Conservation (phyloP, 805 yeast genomes). For the Hanseniaspora lindneri region DNA sequence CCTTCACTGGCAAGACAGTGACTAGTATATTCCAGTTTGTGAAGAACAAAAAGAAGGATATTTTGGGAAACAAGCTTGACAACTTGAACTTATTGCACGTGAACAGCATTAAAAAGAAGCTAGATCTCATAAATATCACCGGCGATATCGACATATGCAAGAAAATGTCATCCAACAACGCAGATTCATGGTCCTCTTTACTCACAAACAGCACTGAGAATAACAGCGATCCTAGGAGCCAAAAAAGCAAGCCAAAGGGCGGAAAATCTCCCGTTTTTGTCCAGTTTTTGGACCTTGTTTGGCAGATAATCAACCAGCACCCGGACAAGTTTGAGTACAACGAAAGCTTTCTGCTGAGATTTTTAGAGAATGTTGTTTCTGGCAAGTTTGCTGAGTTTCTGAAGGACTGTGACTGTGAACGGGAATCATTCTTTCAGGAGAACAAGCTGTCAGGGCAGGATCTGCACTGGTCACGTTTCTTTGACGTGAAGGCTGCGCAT, state of each 20-base stretch:
- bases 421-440: conserved; percentile 44
- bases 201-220: background rate
- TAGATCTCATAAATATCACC: background rate
- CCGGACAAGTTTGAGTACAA: conserved; percentile 75
- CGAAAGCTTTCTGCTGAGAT: conserved; percentile 71
- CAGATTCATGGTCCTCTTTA: background rate
- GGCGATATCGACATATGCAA: background rate
- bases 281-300: conserved; percentile 83
- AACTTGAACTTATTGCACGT: background rate
- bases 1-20: background rate
- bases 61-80: background rate
- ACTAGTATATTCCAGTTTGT: background rate
- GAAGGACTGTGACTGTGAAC: conserved; percentile 60
- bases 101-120: background rate
- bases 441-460: conserved; percentile 60
- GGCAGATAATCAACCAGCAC: conserved; percentile 60
- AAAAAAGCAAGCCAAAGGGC: conserved; percentile 1
- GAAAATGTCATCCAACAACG: background rate
- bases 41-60: background rate
- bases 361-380: conserved; percentile 78
- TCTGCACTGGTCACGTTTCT: conserved; percentile 64
- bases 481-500: conserved; percentile 51
- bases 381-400: conserved; percentile 92
- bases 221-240: background rate
- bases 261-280: conserved; percentile 81